phyloP scores from a whole-genome alignment of 371 early-diverging fungal genomes.

The Lichtheimia ornata region DNA sequence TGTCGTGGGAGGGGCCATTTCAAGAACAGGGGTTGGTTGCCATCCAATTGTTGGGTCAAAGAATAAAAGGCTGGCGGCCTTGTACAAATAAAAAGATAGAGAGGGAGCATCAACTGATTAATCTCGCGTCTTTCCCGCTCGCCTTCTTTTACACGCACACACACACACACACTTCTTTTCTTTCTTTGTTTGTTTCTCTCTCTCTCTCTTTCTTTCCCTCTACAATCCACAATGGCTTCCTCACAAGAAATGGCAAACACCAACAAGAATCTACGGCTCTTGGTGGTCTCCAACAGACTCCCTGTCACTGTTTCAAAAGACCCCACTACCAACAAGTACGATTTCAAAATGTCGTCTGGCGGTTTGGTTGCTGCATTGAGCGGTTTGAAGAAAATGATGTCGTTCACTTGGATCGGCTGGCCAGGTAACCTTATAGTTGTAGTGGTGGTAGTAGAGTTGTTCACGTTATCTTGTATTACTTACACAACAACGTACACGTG shows the following conservation, averaged over 20 bases:
- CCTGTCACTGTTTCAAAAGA: conserved; percentile 95
- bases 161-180: neutral
- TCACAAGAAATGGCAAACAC: neutral
- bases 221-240: conserved; percentile 2
- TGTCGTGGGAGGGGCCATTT: too few relatives aligned
- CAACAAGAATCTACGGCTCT: conserved; percentile 56
- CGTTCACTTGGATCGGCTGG: conserved; percentile 99
- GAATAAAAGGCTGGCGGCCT: too few relatives aligned
- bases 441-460: conserved; percentile 33
- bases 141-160: too few relatives aligned
- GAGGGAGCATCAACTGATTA: too few relatives aligned
- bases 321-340: conserved; percentile 51
- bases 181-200: neutral
- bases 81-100: too few relatives aligned
- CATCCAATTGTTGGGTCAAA: too few relatives aligned
- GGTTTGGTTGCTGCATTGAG: conserved; percentile 98
- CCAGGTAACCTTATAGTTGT: conserved; percentile 88
- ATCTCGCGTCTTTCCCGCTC: too few relatives aligned
- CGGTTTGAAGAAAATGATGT: conserved; percentile 92
- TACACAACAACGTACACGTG: neutral
- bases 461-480: neutral
- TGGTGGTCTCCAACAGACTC: conserved; percentile 99
- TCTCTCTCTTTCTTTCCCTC: neutral
- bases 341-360: conserved; percentile 92
- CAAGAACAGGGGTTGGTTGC: too few relatives aligned